A percentile compares a stretch with the other conserved stretches of the same genome.
These are phyloP conservation scores for Haplographium delicatum DNA, from an alignment of 495 filamentous ascomycete genomes.

Conservation along the genomic window DNA sequence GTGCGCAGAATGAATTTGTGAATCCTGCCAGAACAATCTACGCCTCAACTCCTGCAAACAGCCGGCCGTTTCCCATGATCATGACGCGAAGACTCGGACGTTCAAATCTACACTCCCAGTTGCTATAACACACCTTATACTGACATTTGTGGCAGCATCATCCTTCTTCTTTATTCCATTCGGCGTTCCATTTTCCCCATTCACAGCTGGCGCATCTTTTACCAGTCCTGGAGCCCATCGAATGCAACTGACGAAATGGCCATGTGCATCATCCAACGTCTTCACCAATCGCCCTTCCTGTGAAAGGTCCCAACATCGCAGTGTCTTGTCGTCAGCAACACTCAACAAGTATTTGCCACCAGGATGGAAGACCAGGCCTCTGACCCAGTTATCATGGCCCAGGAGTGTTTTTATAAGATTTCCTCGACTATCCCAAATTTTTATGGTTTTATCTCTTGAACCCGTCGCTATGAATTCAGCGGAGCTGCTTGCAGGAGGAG, in stretches of 20 bases:
- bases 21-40: conserved; percentile 5
- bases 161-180: conserved; percentile 49
- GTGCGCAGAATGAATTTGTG: neutral
- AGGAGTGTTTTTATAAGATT: conserved; percentile 80
- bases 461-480: conserved; percentile 92
- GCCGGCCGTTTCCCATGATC: conserved; percentile 1
- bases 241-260: conserved; percentile 82
- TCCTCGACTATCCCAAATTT: conserved; percentile 83
- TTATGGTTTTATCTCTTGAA: conserved; percentile 85
- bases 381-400: conserved; percentile 97
- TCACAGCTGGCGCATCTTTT: conserved; percentile 45
- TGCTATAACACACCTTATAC: conserved; percentile 55
- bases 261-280: conserved; percentile 71
- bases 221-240: conserved; percentile 83
- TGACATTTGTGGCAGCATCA: conserved; percentile 25
- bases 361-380: conserved; percentile 83
- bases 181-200: conserved; percentile 42
- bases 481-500: conserved; percentile 64
- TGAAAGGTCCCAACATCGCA: conserved; percentile 90
- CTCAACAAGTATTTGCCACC: conserved; percentile 89
- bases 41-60: conserved; percentile 20
- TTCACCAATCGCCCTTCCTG: conserved; percentile 92
- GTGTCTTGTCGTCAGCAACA: conserved; percentile 83
- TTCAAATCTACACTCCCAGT: conserved; percentile 59
- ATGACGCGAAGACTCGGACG: conserved; percentile 52